Evolutionary conservation across 2,329 filamentous ascomycete species (phyloP).

Genomic region (Eutypa lata): DNA sequence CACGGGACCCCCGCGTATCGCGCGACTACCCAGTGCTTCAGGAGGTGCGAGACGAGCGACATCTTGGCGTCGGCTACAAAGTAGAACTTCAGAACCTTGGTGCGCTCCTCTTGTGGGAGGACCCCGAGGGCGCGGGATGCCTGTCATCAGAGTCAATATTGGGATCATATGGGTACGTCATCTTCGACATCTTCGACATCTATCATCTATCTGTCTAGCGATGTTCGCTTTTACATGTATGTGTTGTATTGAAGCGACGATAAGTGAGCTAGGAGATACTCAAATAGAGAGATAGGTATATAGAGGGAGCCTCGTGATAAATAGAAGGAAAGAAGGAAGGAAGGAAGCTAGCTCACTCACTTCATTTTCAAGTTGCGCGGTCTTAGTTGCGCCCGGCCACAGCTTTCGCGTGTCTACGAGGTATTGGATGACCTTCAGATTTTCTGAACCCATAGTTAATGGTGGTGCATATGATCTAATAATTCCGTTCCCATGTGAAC

Average conservation of each 20-base stretch:
- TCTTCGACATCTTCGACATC: no score
- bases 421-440: conserved; percentile 53
- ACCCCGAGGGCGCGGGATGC: conserved; percentile 53
- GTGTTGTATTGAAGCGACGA: no score
- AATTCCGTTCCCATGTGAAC: background rate
- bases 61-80: conserved; percentile 72
- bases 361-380: conserved; percentile 42
- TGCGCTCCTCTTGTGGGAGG: conserved; percentile 52
- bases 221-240: no score
- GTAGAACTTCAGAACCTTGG: conserved; percentile 58
- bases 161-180: no score
- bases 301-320: background rate
- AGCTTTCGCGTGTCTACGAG: conserved; percentile 58
- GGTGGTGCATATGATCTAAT: background rate
- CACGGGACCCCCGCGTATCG: conserved; percentile 58
- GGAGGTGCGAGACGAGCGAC: conserved; percentile 66
- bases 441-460: conserved; percentile 21
- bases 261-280: no score
- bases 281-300: no score
- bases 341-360: conserved; percentile 31
- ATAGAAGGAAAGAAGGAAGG: conserved; percentile 1
- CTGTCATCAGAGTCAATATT: conserved; percentile 29
- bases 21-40: conserved; percentile 69
- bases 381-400: conserved; percentile 51
- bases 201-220: no score